Conservation (phyloP, 2,329 filamentous ascomycete genomes). For the Botrytis pseudocinerea region DNA sequence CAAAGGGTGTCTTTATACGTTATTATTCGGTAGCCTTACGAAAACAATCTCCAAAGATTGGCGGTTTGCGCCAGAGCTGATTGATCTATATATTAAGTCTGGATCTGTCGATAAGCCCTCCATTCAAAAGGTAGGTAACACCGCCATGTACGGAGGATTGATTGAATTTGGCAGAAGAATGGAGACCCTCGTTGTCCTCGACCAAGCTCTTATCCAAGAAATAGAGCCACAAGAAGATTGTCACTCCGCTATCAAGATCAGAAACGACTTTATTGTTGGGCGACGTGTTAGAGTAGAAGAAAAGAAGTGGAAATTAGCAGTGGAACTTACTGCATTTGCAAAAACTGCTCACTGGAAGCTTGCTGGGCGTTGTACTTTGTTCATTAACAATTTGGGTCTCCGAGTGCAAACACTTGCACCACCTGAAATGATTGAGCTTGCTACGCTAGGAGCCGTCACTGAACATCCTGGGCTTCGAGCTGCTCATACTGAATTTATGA, state of each 20-base stretch:
- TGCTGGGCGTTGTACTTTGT: slow-evolving; percentile 82
- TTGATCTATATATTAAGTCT: slow-evolving; percentile 86
- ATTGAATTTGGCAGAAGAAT: slow-evolving; percentile 90
- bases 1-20: slow-evolving; percentile 89
- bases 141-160: slow-evolving; percentile 73
- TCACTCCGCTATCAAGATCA: slow-evolving; percentile 57
- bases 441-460: slow-evolving; percentile 81
- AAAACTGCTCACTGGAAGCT: slow-evolving; percentile 94
- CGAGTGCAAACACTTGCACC: slow-evolving; percentile 89
- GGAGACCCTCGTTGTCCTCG: slow-evolving; percentile 81
- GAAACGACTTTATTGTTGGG: slow-evolving; percentile 71
- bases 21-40: slow-evolving; percentile 83
- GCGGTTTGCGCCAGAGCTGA: slow-evolving; percentile 88
- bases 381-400: slow-evolving; percentile 86
- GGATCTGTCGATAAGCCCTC: slow-evolving; percentile 90
- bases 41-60: slow-evolving; percentile 90
- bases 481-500: slow-evolving; percentile 79
- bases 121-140: slow-evolving; percentile 83
- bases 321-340: slow-evolving; percentile 77
- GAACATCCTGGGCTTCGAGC: slow-evolving; percentile 82
- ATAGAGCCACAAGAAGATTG: slow-evolving; percentile 23
- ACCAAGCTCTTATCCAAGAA: slow-evolving; percentile 65
- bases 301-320: slow-evolving; percentile 77
- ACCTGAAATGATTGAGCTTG: slow-evolving; percentile 77
- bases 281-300: slow-evolving; percentile 77